Percentiles rank a stretch among this genome's conserved stretches.
Conservation (phyloP, 768 basidiomycete genomes). For the Podaxis sp. region DNA sequence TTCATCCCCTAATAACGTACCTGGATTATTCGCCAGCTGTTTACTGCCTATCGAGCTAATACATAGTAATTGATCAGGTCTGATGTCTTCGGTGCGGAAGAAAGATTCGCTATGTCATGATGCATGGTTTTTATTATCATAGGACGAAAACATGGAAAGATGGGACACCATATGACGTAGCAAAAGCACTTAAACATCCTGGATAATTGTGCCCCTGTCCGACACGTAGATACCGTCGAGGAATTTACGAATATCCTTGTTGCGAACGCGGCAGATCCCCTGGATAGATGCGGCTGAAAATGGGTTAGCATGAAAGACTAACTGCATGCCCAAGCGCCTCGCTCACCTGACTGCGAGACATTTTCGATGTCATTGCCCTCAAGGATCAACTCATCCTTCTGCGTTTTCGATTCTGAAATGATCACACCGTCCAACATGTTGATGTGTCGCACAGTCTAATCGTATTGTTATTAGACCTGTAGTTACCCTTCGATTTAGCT, state of each 20-base stretch:
- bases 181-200: slow-evolving; percentile 34
- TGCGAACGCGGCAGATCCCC: slow-evolving; percentile 92
- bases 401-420: slow-evolving; percentile 80
- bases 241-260: slow-evolving; percentile 99
- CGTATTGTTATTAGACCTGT: background rate
- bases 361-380: slow-evolving; percentile 96
- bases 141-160: slow-evolving; percentile 8
- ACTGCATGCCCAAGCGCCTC: no score
- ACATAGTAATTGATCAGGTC: background rate
- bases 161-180: slow-evolving; percentile 8
- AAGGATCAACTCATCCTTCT: slow-evolving; percentile 93
- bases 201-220: slow-evolving; percentile 64
- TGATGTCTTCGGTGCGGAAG: background rate
- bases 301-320: background rate
- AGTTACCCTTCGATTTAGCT: background rate
- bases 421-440: slow-evolving; percentile 88
- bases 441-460: slow-evolving; percentile 89
- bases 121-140: slow-evolving; percentile 11
- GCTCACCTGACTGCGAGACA: slow-evolving; percentile 91
- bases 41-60: background rate
- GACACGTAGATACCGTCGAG: slow-evolving; percentile 93
- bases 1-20: slow-evolving; percentile 57
- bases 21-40: no score
- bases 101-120: background rate
- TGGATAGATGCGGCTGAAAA: slow-evolving; percentile 89